Evolutionary conservation across 1,139 yeast species (phyloP).

Genomic region (Geotrichum reessii): DNA sequence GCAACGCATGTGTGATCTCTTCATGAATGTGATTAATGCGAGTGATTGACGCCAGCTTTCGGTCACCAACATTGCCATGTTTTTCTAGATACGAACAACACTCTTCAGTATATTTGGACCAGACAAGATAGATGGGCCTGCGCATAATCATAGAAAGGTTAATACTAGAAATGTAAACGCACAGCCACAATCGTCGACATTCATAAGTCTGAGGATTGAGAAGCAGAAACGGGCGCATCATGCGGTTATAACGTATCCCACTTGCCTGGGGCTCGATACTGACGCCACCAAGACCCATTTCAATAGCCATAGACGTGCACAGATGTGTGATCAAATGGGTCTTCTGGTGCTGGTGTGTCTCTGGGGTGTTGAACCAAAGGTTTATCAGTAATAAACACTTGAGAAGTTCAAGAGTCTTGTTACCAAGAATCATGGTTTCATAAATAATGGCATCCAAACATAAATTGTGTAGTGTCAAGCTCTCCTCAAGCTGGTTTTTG

Average conservation of each 20-base stretch:
- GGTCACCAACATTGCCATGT: constrained; percentile 21
- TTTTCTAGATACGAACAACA: constrained; percentile 48
- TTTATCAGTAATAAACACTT: constrained; percentile 57
- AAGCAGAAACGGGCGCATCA: constrained; percentile 37
- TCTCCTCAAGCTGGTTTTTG: background rate
- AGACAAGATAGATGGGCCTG: constrained; percentile 28
- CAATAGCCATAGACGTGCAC: constrained; percentile 66
- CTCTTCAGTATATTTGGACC: constrained; percentile 56
- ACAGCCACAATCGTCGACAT: constrained; percentile 34
- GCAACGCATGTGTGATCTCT: constrained; percentile 40
- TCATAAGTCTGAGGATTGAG: constrained; percentile 34
- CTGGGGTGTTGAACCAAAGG: constrained; percentile 80
- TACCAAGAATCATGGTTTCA: constrained; percentile 63
- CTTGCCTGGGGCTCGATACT: constrained; percentile 1
- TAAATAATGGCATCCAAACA: constrained; percentile 44
- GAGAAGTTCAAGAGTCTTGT: constrained; percentile 62
- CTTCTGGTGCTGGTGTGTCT: constrained; percentile 69
- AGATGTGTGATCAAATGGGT: constrained; percentile 63
- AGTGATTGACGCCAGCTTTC: constrained; percentile 51
- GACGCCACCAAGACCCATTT: constrained; percentile 56
- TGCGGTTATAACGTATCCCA: constrained; percentile 27
- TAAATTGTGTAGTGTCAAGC: constrained; percentile 1
- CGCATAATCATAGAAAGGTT: constrained; percentile 32
- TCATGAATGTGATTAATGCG: constrained; percentile 58
- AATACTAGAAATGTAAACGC: constrained; percentile 29